A percentile compares a stretch with the other conserved stretches of the same genome.
Evolutionary conservation across 2,329 filamentous ascomycete species (phyloP).

Genomic region (Calonectria hongkongensis): DNA sequence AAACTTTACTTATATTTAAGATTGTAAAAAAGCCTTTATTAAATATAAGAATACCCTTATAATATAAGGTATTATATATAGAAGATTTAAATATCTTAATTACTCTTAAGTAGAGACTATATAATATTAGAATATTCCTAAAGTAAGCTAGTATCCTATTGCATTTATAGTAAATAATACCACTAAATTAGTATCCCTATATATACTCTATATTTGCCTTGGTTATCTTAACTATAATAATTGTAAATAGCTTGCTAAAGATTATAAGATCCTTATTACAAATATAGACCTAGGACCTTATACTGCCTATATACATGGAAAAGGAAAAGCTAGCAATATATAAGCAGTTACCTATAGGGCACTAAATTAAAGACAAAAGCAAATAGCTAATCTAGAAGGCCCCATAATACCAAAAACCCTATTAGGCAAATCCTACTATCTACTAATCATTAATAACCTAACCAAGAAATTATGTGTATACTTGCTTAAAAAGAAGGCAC

Average conservation of each 20-base stretch:
- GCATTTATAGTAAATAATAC: constrained; percentile 1
- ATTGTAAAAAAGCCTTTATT: background rate
- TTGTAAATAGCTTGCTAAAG: background rate
- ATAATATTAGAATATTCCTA: background rate
- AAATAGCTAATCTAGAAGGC: background rate
- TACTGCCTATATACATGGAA: background rate
- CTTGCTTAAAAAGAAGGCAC: background rate
- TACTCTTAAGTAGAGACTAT: background rate
- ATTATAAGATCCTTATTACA: background rate
- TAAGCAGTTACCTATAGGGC: background rate
- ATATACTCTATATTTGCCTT: background rate
- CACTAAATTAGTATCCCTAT: background rate
- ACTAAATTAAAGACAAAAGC: background rate
- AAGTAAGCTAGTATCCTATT: background rate
- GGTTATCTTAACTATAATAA: background rate
- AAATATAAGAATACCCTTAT: background rate
- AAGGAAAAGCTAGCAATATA: background rate
- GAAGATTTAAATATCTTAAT: constrained; percentile 4
- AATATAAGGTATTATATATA: background rate
- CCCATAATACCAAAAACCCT: background rate
- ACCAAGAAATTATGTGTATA: background rate
- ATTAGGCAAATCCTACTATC: background rate
- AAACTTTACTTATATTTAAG: background rate
- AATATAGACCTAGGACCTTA: background rate
- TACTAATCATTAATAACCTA: constrained; percentile 3